A percentile compares a stretch with the other conserved stretches of the same genome.
Conservation (phyloP, 2,329 filamentous ascomycete species). For the Hypoxylon sp. region DNA sequence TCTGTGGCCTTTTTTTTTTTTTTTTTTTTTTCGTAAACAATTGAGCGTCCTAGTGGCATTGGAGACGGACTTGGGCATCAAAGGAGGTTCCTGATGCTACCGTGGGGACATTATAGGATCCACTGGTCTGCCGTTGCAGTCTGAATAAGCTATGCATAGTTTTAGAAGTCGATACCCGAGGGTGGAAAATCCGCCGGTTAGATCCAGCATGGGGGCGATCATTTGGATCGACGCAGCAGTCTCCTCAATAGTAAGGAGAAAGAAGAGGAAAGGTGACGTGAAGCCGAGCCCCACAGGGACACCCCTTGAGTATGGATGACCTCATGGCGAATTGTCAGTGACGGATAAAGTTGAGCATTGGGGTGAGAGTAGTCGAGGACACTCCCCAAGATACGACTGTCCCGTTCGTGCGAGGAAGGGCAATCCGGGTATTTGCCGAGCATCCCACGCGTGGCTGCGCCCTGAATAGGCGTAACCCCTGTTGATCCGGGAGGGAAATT, state of each 20-base stretch:
- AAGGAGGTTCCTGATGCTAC: conserved; percentile 29
- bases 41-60: conserved; percentile 25
- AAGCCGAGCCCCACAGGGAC: conserved; percentile 32
- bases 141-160: conserved; percentile 47
- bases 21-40: conserved; percentile 16
- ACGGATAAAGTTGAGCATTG: conserved; percentile 50
- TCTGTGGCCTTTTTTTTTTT: not conserved
- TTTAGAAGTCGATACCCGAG: conserved; percentile 45
- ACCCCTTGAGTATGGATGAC: conserved; percentile 39
- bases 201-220: conserved; percentile 46
- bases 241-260: conserved; percentile 44
- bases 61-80: conserved; percentile 36
- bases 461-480: conserved; percentile 41
- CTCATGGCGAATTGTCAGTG: conserved; percentile 48
- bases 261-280: conserved; percentile 31
- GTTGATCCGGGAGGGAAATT: conserved; percentile 43
- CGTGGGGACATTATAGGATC: conserved; percentile 34
- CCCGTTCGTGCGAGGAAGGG: conserved; percentile 45
- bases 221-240: conserved; percentile 43
- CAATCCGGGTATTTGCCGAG: conserved; percentile 48
- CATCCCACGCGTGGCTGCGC: conserved; percentile 44
- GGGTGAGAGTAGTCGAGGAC: conserved; percentile 22
- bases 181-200: conserved; percentile 45
- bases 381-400: conserved; percentile 26
- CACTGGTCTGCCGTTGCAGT: conserved; percentile 43